Percentiles rank a stretch among this genome's conserved stretches.
phyloP scores from a whole-genome alignment of 441 rosid genomes.

The Brassica balearica region DNA sequence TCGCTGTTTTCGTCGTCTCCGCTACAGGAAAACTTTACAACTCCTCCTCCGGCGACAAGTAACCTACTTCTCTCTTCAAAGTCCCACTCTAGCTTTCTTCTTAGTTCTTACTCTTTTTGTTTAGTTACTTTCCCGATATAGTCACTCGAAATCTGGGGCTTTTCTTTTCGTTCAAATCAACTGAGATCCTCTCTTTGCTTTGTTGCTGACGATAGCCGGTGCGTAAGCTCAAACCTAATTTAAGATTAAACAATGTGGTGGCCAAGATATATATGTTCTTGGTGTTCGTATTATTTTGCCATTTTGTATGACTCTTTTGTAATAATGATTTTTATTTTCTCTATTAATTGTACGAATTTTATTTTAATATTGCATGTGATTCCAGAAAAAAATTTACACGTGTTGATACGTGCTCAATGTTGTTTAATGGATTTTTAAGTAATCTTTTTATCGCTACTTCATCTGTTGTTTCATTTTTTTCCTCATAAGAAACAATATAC shows the following conservation, averaged over 20 bases:
- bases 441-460: neutral
- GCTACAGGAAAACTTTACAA: constrained; percentile 63
- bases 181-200: constrained; percentile 13
- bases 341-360: neutral
- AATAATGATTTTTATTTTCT: constrained; percentile 10
- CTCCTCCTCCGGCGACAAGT: constrained; percentile 43
- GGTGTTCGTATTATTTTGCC: constrained; percentile 25
- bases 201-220: neutral
- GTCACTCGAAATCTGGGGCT: constrained; percentile 32
- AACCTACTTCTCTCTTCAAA: neutral
- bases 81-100: neutral
- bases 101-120: neutral
- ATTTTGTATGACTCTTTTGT: neutral
- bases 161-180: constrained; percentile 18
- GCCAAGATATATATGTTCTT: constrained; percentile 26
- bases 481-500: neutral
- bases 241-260: constrained; percentile 13
- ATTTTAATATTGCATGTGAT: constrained; percentile 29
- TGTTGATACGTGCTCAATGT: constrained; percentile 10
- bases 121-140: neutral
- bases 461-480: constrained; percentile 12
- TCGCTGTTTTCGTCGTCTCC: constrained; percentile 67
- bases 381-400: constrained; percentile 18
- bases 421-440: neutral
- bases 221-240: constrained; percentile 19